Evolutionary conservation across 306 rosid genomes (phyloP), one percentile per base, ranked within the genome.

Genomic region (Cicer judaicum): DNA sequence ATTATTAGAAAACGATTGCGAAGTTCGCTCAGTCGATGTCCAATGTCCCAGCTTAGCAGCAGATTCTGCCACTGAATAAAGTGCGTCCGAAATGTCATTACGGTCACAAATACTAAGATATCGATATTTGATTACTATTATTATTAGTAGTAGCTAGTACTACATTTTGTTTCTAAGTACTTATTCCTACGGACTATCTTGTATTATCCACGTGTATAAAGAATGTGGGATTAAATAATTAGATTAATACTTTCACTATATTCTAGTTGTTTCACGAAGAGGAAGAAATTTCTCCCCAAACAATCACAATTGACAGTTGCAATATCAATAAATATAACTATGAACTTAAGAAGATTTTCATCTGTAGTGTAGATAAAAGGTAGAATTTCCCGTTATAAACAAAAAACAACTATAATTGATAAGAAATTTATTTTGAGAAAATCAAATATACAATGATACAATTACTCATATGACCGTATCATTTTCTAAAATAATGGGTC

Each of bases 1-100:
- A 81, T 89, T 90, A 85, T 78, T 84, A n/a, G 92, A 84, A 80
- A 92, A 92, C 18, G 96, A 86, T 75, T 85, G 96, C 53, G 93
- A 74, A 13, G 92, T 87, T 82, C 88, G 86, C 80, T 94, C 97
- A 11, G 86, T 64, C 70, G 84, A 64, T 48, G 85, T 79, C 97
- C 93, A 92, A 64, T 88, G 93, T 44, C 93, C 92, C 61, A 44
- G 50, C 78, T 78, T 87, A 43, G 86, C 80, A 36, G 78, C 81
- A n/a, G 84, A 53, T 24, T 85, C 96, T 84, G 88, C 56, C 53
- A 54, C 56, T 40, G 18, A 36, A 66, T 13, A 71, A 74, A 74
- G 34, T 53, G 24, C 18, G 48, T 69, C 7, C 36, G 36, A 66
- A 64, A 24, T 47, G 75, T 73, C 83, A 61, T 14, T 81, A 66